Base-by-base conservation (phyloP, 108 stramenopile species). In the Cylindrotheca closterium region DNA sequence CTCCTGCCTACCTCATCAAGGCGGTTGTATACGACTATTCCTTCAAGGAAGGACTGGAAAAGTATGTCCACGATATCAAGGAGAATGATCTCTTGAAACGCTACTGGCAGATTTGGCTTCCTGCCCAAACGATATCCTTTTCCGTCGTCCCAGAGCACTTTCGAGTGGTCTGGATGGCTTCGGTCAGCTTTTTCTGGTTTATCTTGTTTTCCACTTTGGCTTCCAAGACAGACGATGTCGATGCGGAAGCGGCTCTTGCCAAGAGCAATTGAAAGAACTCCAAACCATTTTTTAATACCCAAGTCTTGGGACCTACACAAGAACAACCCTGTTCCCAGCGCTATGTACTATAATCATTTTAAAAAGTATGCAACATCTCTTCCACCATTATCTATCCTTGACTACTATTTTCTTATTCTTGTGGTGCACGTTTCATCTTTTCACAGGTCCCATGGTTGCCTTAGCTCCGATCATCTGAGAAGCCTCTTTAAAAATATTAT, bases 101-200 rank as follows among this genome's bases (percentile, higher is more conserved):
- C 45, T 87, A 84, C 48, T 87, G 79, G 74, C 30, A 61, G 7
- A 58, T 85, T 42, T 85, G 84, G 84, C 50, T 62, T 17, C 84
- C 84, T 2, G 81, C 75, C 0, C 75, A 82, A 46, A 60, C 52
- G 15, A 21, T 85, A 17, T 77, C 75, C 4, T 85, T 85, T 63
- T 54, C 72, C 10, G 67, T 85, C 12, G 63, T 85, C 18, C 84
- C 84, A 10, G 63, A 51, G 19, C 80, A 85, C 32, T 66, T 82
- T 8, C 74, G 84, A 42, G 72, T 82, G 37, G 67, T 63, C 7
- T 82, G 65, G 17, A 74, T 82, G 59, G 80, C 80, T 21, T 56
- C 65, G 4, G 63, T 85, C 17, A 72, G 74, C 30, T 85, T 85
- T 54, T 81, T 82, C 47, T 81, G 84, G 82, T 63, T 83, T 32